Percentiles rank a stretch among this genome's conserved stretches.
Evolutionary conservation across 495 filamentous ascomycete species (phyloP).

Genomic region (Bathelium albidoporum): DNA sequence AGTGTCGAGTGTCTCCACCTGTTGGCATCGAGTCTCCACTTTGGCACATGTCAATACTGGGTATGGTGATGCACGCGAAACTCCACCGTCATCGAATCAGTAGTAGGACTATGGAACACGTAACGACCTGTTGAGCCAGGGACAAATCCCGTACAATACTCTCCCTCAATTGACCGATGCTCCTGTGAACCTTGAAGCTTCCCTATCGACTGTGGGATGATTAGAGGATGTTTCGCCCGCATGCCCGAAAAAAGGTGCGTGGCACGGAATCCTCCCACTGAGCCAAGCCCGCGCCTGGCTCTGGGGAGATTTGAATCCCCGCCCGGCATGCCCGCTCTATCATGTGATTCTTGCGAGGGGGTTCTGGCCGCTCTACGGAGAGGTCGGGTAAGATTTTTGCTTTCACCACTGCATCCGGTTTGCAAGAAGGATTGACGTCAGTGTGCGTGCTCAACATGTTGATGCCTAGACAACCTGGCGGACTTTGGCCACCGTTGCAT

Average conservation of each 20-base stretch:
- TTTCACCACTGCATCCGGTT: neutral
- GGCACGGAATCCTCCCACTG: neutral
- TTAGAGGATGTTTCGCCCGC: neutral
- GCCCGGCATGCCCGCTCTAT: neutral
- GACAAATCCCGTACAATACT: no score
- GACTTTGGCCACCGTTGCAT: neutral
- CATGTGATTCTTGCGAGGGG: neutral
- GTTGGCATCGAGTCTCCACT: neutral
- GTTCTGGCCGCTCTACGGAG: neutral
- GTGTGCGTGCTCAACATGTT: neutral
- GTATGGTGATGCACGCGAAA: neutral
- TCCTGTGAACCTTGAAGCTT: neutral
- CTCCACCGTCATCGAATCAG: neutral
- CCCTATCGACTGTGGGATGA: neutral
- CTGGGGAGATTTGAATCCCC: neutral
- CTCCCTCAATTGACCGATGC: no score
- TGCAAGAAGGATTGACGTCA: neutral
- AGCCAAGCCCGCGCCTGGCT: neutral
- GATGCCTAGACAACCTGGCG: neutral
- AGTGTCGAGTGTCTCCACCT: neutral
- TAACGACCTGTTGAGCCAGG: neutral
- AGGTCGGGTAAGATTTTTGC: no score
- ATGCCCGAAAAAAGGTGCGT: neutral
- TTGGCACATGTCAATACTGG: neutral
- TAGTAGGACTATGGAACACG: neutral